Evolutionary conservation across 805 yeast genomes (phyloP).

Genomic region (Wickerhamomyces chaumierensis): DNA sequence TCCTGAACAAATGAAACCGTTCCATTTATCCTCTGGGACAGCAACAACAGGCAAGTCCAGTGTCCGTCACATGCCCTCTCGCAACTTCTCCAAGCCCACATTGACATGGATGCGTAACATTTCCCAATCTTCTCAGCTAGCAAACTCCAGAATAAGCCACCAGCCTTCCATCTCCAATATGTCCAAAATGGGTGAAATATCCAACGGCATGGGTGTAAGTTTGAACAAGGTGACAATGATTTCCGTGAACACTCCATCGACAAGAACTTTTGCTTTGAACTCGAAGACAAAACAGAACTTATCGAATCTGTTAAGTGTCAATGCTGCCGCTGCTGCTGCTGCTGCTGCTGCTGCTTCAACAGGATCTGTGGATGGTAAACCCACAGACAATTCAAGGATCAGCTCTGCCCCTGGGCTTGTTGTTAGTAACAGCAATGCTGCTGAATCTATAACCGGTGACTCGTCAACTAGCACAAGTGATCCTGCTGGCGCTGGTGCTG

Average conservation of each 20-base stretch:
- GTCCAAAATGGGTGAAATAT: background rate
- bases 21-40: too few relatives aligned
- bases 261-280: background rate
- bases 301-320: background rate
- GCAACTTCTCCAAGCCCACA: slow-evolving; percentile 7
- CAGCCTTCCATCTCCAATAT: background rate
- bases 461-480: too few relatives aligned
- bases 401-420: too few relatives aligned
- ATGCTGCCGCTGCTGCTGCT: background rate
- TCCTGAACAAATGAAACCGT: too few relatives aligned
- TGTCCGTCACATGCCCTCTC: too few relatives aligned
- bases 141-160: background rate
- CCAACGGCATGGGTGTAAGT: background rate
- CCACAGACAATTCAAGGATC: too few relatives aligned
- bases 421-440: slow-evolving; percentile 1
- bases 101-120: slow-evolving; percentile 1
- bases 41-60: too few relatives aligned
- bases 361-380: background rate
- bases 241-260: slow-evolving; percentile 1
- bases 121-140: background rate
- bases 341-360: background rate
- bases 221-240: slow-evolving; percentile 3
- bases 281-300: background rate
- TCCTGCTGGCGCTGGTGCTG: too few relatives aligned
- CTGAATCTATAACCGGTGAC: background rate